A percentile compares a stretch with the other conserved stretches of the same genome.
Evolutionary conservation across 768 basidiomycete genomes (phyloP).

Genomic region (Amanita polypyramis): DNA sequence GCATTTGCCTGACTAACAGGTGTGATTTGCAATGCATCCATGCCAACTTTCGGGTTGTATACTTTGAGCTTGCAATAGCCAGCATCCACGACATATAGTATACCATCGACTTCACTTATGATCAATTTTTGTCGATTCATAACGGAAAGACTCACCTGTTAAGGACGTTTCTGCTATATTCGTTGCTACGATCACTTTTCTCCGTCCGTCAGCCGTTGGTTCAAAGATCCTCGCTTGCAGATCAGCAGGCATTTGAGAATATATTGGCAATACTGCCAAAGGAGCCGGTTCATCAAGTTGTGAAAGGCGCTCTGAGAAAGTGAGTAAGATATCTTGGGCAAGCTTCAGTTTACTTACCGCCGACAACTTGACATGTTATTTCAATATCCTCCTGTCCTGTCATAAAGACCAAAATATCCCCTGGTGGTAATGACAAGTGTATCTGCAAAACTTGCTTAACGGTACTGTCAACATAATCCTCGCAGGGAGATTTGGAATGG

Average conservation of each 20-base stretch:
- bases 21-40: conserved; percentile 98
- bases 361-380: conserved; percentile 87
- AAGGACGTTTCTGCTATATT: conserved; percentile 98
- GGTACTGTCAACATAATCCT: conserved; percentile 96
- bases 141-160: conserved; percentile 44
- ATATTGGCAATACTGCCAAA: conserved; percentile 91
- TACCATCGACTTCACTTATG: conserved; percentile 75
- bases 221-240: conserved; percentile 97
- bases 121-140: conserved; percentile 6
- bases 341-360: conserved; percentile 39
- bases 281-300: conserved; percentile 88
- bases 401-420: conserved; percentile 98
- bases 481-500: conserved; percentile 95
- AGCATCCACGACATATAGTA: conserved; percentile 91
- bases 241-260: conserved; percentile 99
- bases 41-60: conserved; percentile 98
- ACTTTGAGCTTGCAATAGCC: conserved; percentile 98
- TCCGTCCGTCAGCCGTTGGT: conserved; percentile 83
- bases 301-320: conserved; percentile 69
- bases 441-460: conserved; percentile 98
- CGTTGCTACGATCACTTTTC: conserved; percentile 97
- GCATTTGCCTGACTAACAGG: conserved; percentile 99
- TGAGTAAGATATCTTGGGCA: conserved; percentile 7
- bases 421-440: conserved; percentile 84
- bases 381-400: conserved; percentile 99